phyloP scores from a whole-genome alignment of 163 green algal species.

The Chloromonas sp. region DNA sequence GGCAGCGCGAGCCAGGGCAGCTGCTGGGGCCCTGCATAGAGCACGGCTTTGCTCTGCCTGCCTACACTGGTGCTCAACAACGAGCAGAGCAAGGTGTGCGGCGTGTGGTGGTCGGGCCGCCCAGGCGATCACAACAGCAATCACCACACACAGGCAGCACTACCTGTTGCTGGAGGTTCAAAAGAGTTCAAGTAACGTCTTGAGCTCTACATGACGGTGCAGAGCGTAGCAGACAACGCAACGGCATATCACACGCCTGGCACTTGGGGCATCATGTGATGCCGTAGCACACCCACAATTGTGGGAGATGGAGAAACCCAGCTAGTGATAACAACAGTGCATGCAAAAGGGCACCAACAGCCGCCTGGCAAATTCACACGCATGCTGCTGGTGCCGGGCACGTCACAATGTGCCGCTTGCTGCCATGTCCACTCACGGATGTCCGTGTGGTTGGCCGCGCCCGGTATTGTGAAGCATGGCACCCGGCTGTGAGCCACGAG shows the following conservation, averaged over 20 bases:
- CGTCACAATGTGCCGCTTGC: background rate
- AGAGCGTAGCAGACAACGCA: too few relatives aligned
- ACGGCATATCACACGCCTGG: too few relatives aligned
- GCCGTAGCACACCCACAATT: too few relatives aligned
- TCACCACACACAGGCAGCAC: background rate
- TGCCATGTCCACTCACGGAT: background rate
- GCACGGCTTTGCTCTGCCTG: too few relatives aligned
- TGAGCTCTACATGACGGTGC: too few relatives aligned
- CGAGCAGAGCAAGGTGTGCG: background rate
- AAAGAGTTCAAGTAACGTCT: too few relatives aligned
- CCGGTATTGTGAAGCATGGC: conserved; percentile 28
- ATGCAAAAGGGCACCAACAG: background rate
- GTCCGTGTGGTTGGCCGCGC: background rate
- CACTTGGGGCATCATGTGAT: too few relatives aligned
- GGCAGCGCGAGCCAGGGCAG: conserved; percentile 35
- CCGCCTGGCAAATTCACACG: background rate
- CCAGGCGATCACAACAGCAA: background rate
- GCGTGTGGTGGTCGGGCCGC: too few relatives aligned
- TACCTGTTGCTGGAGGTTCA: background rate
- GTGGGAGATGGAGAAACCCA: background rate
- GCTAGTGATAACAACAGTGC: background rate
- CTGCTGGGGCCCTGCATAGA: background rate
- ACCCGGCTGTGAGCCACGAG: conserved; percentile 15
- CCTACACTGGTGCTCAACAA: too few relatives aligned
- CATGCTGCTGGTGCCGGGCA: too few relatives aligned